phyloP scores from a whole-genome alignment of 2,329 filamentous ascomycete genomes.

The Aspergillus pseudotamarii region DNA sequence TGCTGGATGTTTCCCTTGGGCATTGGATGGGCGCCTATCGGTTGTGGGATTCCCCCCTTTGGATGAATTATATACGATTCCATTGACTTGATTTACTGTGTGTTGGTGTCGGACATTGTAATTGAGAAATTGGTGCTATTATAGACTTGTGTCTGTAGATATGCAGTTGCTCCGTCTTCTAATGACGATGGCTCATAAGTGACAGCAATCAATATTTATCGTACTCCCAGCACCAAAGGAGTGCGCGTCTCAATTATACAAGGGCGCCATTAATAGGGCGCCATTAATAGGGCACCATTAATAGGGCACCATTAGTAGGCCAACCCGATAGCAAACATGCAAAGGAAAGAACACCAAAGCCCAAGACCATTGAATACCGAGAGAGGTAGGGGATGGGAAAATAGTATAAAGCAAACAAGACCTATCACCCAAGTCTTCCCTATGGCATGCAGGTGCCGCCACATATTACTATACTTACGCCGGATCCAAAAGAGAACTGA shows the following conservation, averaged over 20 bases:
- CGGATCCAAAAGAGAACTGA: constrained; percentile 1
- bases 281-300: neutral
- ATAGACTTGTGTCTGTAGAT: neutral
- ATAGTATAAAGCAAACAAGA: constrained; percentile 1
- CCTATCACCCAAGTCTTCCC: neutral
- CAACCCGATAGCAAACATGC: neutral
- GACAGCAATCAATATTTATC: neutral
- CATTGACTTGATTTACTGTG: constrained; percentile 3
- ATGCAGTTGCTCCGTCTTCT: neutral
- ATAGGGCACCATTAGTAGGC: neutral
- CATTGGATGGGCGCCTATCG: constrained; percentile 22
- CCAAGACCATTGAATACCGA: neutral
- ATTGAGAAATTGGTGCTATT: neutral
- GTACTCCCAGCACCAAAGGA: neutral
- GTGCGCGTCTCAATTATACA: neutral
- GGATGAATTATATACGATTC: constrained; percentile 5
- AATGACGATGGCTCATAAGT: too few relatives aligned
- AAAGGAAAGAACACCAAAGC: neutral
- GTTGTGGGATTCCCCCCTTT: constrained; percentile 8
- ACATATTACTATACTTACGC: constrained; percentile 2
- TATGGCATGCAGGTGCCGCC: neutral
- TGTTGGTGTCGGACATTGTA: neutral
- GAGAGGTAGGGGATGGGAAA: neutral
- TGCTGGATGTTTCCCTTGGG: constrained; percentile 12
- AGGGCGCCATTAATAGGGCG: neutral